Evolutionary conservation across 2,329 filamentous ascomycete genomes (phyloP).

Genomic region (Trichoderma semiorbis): DNA sequence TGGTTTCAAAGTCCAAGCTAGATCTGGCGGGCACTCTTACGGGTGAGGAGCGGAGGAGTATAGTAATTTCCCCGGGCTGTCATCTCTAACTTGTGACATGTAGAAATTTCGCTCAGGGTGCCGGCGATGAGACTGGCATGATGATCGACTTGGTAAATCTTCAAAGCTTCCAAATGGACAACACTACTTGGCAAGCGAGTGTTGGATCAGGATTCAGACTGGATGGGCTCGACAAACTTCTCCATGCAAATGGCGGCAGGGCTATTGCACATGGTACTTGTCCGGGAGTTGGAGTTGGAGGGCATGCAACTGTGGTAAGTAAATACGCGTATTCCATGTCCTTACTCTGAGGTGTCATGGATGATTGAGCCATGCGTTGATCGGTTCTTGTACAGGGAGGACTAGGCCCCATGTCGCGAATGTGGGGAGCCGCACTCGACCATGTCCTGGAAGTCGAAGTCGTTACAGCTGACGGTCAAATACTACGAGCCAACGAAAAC

Average conservation of each 20-base stretch:
- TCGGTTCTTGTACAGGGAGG: slow-evolving; percentile 43
- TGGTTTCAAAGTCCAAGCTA: slow-evolving; percentile 55
- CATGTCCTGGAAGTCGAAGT: slow-evolving; percentile 54
- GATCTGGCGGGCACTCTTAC: slow-evolving; percentile 63
- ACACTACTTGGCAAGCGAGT: slow-evolving; percentile 49
- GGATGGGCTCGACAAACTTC: slow-evolving; percentile 46
- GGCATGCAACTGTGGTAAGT: slow-evolving; percentile 54
- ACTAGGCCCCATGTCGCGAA: slow-evolving; percentile 54
- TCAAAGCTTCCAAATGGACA: slow-evolving; percentile 51
- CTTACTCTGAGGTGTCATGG: too few species aligned
- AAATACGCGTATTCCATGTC: neutral
- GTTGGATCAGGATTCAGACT: slow-evolving; percentile 54
- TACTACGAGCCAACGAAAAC: slow-evolving; percentile 45
- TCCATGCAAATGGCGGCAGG: slow-evolving; percentile 51
- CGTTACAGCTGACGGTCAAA: slow-evolving; percentile 53
- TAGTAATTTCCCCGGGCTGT: neutral
- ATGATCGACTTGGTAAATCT: slow-evolving; percentile 54
- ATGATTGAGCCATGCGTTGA: neutral
- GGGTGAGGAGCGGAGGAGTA: slow-evolving; percentile 38
- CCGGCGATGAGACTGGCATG: slow-evolving; percentile 37
- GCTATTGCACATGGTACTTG: slow-evolving; percentile 60
- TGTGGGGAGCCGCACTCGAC: slow-evolving; percentile 57
- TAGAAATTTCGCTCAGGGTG: slow-evolving; percentile 46
- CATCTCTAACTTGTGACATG: neutral
- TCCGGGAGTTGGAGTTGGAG: slow-evolving; percentile 56